A percentile compares a stretch with the other conserved stretches of the same genome.
phyloP scores from a whole-genome alignment of 306 rosid species.

The Quercus engelmannii region DNA sequence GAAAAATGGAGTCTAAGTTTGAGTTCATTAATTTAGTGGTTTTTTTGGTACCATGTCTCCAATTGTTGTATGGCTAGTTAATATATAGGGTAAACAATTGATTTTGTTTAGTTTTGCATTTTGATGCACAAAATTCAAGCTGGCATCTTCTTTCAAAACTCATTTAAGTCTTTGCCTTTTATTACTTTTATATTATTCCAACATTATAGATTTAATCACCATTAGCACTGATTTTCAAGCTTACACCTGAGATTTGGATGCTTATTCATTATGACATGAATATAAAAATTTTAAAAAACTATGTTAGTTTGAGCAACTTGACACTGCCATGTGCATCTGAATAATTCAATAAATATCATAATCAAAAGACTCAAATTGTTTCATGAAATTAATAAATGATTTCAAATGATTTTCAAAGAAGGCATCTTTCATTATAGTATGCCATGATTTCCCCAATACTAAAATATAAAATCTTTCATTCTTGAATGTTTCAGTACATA shows the following conservation, averaged over 20 bases:
- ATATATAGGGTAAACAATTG: conserved; percentile 20
- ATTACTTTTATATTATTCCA: neutral
- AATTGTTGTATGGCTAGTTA: neutral
- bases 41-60: neutral
- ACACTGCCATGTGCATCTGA: neutral
- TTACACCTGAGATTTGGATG: neutral
- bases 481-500: neutral
- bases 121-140: conserved; percentile 2
- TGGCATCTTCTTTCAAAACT: neutral
- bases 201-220: neutral
- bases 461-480: neutral
- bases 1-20: conserved; percentile 24
- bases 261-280: neutral
- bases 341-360: neutral
- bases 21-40: conserved; percentile 9
- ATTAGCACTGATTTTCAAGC: neutral
- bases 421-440: neutral
- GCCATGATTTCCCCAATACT: neutral
- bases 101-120: conserved; percentile 10
- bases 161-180: neutral
- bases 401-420: neutral
- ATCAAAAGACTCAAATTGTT: neutral
- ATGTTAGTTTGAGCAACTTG: neutral
- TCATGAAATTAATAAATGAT: neutral
- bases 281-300: neutral